These are phyloP conservation scores for Pseudonitzschia pungens DNA, from an alignment of 108 stramenopile genomes.

Conservation along the genomic window DNA sequence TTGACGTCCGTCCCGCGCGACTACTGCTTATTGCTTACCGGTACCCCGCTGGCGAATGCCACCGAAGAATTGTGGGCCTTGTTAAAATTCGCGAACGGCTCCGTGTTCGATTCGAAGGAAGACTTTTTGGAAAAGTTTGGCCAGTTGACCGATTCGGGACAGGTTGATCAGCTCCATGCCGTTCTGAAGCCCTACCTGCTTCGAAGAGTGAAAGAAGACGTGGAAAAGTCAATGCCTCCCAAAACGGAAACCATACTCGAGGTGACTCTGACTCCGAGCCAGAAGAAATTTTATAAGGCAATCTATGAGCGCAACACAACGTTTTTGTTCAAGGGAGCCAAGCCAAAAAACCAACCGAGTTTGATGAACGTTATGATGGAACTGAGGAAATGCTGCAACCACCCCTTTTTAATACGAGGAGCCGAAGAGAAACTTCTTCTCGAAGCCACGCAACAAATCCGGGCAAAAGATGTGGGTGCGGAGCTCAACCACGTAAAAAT, in stretches of 20 bases:
- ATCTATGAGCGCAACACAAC: conserved; percentile 96
- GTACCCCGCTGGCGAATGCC: conserved; percentile 97
- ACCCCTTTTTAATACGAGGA: conserved; percentile 84
- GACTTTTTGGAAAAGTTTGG: conserved; percentile 85
- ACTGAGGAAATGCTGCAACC: conserved; percentile 95
- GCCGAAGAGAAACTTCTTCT: conserved; percentile 82
- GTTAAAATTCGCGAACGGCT: conserved; percentile 77
- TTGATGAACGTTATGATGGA: conserved; percentile 99
- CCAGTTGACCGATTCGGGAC: conserved; percentile 76
- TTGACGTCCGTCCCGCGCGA: conserved; percentile 76
- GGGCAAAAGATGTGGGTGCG: conserved; percentile 8
- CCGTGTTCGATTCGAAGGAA: conserved; percentile 62
- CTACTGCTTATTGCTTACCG: conserved; percentile 90
- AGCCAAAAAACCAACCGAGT: conserved; percentile 82
- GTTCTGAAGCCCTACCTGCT: conserved; percentile 92
- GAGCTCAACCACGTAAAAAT: conserved; percentile 56
- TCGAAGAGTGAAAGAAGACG: conserved; percentile 97
- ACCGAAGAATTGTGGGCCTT: conserved; percentile 96
- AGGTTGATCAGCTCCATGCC: conserved; percentile 89
- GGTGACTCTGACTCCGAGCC: conserved; percentile 92
- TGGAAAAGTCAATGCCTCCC: conserved; percentile 93
- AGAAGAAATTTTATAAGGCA: conserved; percentile 96
- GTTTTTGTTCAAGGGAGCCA: conserved; percentile 80
- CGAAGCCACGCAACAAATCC: conserved; percentile 58
- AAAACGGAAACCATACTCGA: conserved; percentile 98